These are phyloP conservation scores for Tubosaeta sp. DNA, from an alignment of 768 basidiomycete species.

Conservation along the genomic window DNA sequence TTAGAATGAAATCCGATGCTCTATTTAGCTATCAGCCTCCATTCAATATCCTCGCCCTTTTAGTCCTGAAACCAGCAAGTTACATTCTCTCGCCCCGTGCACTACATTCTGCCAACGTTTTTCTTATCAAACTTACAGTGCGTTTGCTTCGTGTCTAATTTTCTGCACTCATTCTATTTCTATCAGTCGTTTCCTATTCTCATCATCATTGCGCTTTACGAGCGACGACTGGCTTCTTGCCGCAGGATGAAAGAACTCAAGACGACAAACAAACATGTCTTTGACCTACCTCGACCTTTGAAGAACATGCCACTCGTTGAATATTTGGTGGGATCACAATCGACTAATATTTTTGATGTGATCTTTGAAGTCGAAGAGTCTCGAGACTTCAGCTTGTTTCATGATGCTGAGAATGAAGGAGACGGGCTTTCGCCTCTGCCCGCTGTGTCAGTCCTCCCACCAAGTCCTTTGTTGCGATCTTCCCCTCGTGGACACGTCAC, in stretches of 20 bases:
- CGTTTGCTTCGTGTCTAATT: constrained; percentile 14
- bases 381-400: constrained; percentile 46
- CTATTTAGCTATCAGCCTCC: constrained; percentile 91
- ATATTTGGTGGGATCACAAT: constrained; percentile 66
- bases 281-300: constrained; percentile 70
- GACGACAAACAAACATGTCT: constrained; percentile 46
- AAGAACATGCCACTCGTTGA: constrained; percentile 74
- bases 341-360: constrained; percentile 67
- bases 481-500: neutral
- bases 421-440: constrained; percentile 8
- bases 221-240: constrained; percentile 60
- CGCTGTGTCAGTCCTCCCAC: constrained; percentile 6
- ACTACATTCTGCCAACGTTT: constrained; percentile 81
- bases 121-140: constrained; percentile 79
- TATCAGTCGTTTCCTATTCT: constrained; percentile 71
- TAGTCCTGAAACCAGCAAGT: constrained; percentile 74
- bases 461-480: constrained; percentile 10
- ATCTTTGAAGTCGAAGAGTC: constrained; percentile 70
- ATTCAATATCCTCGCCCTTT: constrained; percentile 79
- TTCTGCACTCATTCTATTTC: neutral
- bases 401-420: constrained; percentile 44
- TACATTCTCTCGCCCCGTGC: constrained; percentile 71
- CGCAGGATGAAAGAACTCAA: constrained; percentile 48
- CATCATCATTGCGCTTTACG: constrained; percentile 71
- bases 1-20: constrained; percentile 82